Evolutionary conservation across 148 eudicot species (phyloP), one percentile per base, ranked within the genome.

Genomic region (Linanthus parryae): DNA sequence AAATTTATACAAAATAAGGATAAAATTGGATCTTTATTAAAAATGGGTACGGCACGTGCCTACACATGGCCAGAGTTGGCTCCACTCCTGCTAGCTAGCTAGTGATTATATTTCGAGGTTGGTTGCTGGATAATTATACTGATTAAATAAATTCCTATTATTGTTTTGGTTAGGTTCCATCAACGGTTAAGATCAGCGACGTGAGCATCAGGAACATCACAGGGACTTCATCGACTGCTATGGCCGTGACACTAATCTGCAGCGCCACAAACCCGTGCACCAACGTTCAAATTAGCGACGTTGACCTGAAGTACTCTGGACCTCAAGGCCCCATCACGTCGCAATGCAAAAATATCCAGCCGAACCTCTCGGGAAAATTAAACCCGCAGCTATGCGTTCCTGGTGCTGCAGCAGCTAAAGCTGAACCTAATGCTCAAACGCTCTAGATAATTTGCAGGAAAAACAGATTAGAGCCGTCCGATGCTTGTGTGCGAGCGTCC

Each of bases 171-270:
- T 52, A 75, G 81, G 21, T 31, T 4, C 73, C 81, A 8, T 78
- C 88, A 1, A 45, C 54, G 15, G 88, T 82, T 4, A 64, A 69
- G 72, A 52, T 82, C 2, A 61, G 63, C 21, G 41, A 70, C 13
- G 61, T 78, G 13, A 54, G 51, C 31, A 66, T 78, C 66, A 74
- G 56, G 57, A 73, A 69, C 20, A 64, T 82, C 8, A 59, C 37
- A 22, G 84, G 88, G 2, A 43, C 70, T 18, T 52, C 84, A 0
- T 21, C 67, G 0, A 58, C 55, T 4, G 37, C 49, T 21, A 57
- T 66, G 18, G 76, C 74, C 0, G 58, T 74, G 21, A 78, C 69
- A 68, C 45, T 82, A 28, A 42, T 66, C 25, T 78, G 84, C 25
- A 78, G 88, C 45, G 46, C 40, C 2, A 41, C 61, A 7, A 0